Evolutionary conservation across 805 yeast species (phyloP).

Genomic region (Ogataea minuta): DNA sequence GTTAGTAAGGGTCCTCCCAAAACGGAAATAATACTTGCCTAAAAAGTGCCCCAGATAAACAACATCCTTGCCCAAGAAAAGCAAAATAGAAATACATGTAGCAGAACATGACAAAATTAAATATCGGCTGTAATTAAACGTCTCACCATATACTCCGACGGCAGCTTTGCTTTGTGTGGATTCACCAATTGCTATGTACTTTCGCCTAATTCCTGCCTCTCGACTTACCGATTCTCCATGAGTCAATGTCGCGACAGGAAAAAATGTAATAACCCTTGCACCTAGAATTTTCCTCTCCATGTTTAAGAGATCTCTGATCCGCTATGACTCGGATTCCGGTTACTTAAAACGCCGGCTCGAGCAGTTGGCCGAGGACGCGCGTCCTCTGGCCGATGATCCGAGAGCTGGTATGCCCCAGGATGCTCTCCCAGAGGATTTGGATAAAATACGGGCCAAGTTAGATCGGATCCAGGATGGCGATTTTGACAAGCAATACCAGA

Average conservation of each 20-base stretch:
- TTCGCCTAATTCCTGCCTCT: not conserved
- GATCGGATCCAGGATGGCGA: constrained; percentile 30
- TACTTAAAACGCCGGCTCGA: constrained; percentile 37
- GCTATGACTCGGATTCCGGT: constrained; percentile 17
- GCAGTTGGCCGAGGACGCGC: constrained; percentile 43
- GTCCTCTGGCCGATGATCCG: constrained; percentile 35
- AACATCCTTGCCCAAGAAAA: constrained; percentile 11
- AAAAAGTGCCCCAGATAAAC: constrained; percentile 9
- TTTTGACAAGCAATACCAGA: constrained; percentile 40
- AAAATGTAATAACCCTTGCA: constrained; percentile 5
- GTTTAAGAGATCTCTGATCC: constrained; percentile 2
- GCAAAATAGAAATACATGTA: constrained; percentile 8
- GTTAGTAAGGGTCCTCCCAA: constrained; percentile 10
- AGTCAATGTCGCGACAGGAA: not conserved
- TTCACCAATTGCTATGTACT: too few relatives aligned
- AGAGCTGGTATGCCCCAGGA: constrained; percentile 32
- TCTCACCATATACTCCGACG: too few relatives aligned
- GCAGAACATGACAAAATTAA: not conserved
- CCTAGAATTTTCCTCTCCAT: constrained; percentile 1
- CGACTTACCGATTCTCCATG: not conserved
- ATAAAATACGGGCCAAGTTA: constrained; percentile 25
- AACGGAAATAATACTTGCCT: constrained; percentile 12
- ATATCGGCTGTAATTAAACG: too few relatives aligned
- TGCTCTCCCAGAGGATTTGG: constrained; percentile 24
- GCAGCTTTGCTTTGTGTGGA: too few relatives aligned